Base-by-base conservation (phyloP, 345 rosid species). In the Eucalyptus coolabah region DNA sequence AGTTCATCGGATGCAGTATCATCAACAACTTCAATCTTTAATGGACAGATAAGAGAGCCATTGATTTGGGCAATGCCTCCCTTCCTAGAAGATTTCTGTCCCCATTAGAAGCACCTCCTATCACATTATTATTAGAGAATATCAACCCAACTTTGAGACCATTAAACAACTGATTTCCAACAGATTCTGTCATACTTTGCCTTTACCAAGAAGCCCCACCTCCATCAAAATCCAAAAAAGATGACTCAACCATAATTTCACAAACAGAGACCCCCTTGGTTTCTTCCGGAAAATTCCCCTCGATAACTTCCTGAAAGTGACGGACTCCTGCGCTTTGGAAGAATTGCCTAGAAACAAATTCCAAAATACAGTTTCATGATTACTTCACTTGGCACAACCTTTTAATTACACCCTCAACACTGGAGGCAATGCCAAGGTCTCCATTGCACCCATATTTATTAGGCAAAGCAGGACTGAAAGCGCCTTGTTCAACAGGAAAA, bases 1-100 rank as follows among this genome's bases (percentile, higher is more conserved):
- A 95, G 92, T 88, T 92, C 94, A 91, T 95, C 90, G 93, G 94
- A 86, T 16, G 95, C 98, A 30, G 96, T 95, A 90, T 97, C 97
- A 89, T 97, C 98, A 89, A 96, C 90, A n/a, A 96, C 91, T 89
- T 95, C 93, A 88, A 95, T 87, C 89, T 92, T 94, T 90, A 94
- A 77, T 26, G 99, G 93, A 87, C 90, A 88, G 40, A 93, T 91
- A 88, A 87, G 89, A 86, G 90, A 89, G 13, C 77, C 91, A 87
- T 91, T 91, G n/a, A 89, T 87, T 87, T 91, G 91, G 77, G 90
- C 89, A 54, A 88, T 59, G 89, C 87, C 90, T 88, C 87, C 90
- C 77, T 60, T 44, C 47, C 65, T 60, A 50, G 30, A 86, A 86
- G 47, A 37, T 16, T 87, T 87, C 14, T 14, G 17, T 40, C 83